Evolutionary conservation across 208 protist species (phyloP).

Genomic region (Trypanosoma theileri): DNA sequence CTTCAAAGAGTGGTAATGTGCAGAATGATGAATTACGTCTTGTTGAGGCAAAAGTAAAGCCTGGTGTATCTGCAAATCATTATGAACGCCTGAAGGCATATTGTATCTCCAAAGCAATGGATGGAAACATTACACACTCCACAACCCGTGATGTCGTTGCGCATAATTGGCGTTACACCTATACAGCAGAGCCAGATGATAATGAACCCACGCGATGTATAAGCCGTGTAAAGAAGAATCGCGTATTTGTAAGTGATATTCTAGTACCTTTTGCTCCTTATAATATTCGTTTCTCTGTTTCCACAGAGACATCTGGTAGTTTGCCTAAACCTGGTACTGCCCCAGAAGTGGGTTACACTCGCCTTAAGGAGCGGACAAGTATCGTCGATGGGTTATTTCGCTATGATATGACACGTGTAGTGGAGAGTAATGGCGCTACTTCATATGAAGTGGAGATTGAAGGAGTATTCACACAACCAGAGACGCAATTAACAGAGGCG

Average conservation of each 20-base stretch:
- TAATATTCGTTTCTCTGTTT: conserved; percentile 69
- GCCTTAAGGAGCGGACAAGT: conserved; percentile 55
- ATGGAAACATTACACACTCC: conserved; percentile 1
- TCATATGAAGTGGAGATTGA: conserved; percentile 80
- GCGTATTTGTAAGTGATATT: conserved; percentile 64
- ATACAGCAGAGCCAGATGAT: conserved; percentile 27
- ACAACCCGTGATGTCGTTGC: conserved; percentile 58
- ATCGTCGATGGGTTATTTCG: conserved; percentile 40
- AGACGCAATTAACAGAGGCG: conserved; percentile 40
- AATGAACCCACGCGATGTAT: conserved; percentile 23
- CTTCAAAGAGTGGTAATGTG: not conserved
- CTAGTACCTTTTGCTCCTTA: conserved; percentile 50
- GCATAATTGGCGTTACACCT: conserved; percentile 49
- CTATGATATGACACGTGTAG: conserved; percentile 71
- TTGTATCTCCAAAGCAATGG: not conserved
- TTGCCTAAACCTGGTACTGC: not conserved
- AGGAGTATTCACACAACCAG: conserved; percentile 35
- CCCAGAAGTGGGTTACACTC: conserved; percentile 30
- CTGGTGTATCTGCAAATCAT: conserved; percentile 28
- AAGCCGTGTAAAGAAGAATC: conserved; percentile 49
- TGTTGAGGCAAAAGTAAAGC: conserved; percentile 17
- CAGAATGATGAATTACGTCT: not conserved
- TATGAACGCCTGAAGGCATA: conserved; percentile 41
- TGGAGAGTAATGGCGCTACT: conserved; percentile 5
- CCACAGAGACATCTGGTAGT: conserved; percentile 22